These are phyloP conservation scores for Teratosphaeria destructans DNA, from an alignment of 2,329 filamentous ascomycete genomes.

Conservation along the genomic window DNA sequence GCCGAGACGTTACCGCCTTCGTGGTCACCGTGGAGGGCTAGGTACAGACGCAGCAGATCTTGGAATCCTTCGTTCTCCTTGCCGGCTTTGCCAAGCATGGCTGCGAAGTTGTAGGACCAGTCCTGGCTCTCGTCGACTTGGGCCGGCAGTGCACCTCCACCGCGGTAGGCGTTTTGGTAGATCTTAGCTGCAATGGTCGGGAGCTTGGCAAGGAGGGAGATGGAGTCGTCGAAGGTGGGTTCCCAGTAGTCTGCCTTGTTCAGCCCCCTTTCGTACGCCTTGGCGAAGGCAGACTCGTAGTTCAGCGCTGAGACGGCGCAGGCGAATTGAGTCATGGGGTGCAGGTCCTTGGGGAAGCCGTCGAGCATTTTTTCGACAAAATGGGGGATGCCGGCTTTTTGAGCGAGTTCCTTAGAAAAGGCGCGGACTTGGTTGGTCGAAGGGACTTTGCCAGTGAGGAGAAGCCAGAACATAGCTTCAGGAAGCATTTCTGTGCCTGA, in stretches of 20 bases:
- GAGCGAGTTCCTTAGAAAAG: constrained; percentile 77
- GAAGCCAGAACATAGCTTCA: constrained; percentile 98
- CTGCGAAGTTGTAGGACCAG: constrained; percentile 98
- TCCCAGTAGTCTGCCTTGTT: constrained; percentile 99
- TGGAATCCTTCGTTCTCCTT: constrained; percentile 89
- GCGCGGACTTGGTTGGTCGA: constrained; percentile 68
- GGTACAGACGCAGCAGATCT: constrained; percentile 84
- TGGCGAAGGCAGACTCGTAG: constrained; percentile 87
- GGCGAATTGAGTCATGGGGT: constrained; percentile 97
- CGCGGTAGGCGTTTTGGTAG: constrained; percentile 79
- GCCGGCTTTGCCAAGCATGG: constrained; percentile 84
- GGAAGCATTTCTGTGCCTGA: constrained; percentile 94
- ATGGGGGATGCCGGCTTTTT: constrained; percentile 69
- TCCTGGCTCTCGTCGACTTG: constrained; percentile 76
- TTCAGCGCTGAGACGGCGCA: constrained; percentile 93
- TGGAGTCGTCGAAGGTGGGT: constrained; percentile 90
- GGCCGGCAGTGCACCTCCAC: constrained; percentile 62
- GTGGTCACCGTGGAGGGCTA: constrained; percentile 94
- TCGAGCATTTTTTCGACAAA: constrained; percentile 85
- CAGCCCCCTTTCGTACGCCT: constrained; percentile 80
- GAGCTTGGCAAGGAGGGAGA: constrained; percentile 88
- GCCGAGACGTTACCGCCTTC: constrained; percentile 97
- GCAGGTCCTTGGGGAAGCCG: constrained; percentile 76
- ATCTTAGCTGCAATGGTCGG: constrained; percentile 96
- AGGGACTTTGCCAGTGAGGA: constrained; percentile 86